These are phyloP conservation scores for Albophoma yamanashiensis DNA, from an alignment of 2,329 filamentous ascomycete species.

Conservation along the genomic window DNA sequence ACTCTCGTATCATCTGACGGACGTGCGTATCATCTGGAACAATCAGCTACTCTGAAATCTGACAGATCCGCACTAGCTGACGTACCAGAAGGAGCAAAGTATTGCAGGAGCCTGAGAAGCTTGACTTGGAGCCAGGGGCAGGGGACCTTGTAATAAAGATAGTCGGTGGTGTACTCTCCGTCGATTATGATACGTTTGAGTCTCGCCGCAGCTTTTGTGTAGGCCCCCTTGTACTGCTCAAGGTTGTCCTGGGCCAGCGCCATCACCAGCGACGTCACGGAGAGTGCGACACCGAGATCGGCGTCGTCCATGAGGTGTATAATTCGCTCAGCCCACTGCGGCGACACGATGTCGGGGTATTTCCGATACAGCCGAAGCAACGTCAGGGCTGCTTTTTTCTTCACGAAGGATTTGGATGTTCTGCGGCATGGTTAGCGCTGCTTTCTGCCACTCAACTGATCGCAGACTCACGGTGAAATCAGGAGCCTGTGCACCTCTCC, in stretches of 20 bases:
- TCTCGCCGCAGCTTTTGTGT: slow-evolving; percentile 83
- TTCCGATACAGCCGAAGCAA: slow-evolving; percentile 91
- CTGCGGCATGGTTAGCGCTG: slow-evolving; percentile 15
- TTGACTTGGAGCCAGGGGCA: slow-evolving; percentile 99
- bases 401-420: slow-evolving; percentile 89
- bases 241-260: slow-evolving; percentile 85
- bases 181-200: slow-evolving; percentile 87
- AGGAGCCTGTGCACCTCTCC: slow-evolving; percentile 85
- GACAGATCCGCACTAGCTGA: neutral
- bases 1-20: slow-evolving; percentile 83
- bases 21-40: slow-evolving; percentile 77
- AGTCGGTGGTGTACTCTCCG: slow-evolving; percentile 79
- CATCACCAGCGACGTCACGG: slow-evolving; percentile 92
- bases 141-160: slow-evolving; percentile 98
- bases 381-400: slow-evolving; percentile 96
- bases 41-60: neutral
- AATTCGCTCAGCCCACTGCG: slow-evolving; percentile 95
- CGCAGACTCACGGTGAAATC: slow-evolving; percentile 71
- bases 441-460: neutral
- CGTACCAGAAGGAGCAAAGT: slow-evolving; percentile 86
- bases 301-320: slow-evolving; percentile 98
- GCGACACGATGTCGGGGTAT: slow-evolving; percentile 83
- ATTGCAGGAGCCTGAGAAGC: slow-evolving; percentile 81
- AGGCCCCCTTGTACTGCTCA: slow-evolving; percentile 90
- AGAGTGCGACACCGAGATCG: slow-evolving; percentile 88